These are phyloP conservation scores for Rhazya stricta DNA, from an alignment of 257 asterid genomes.

Conservation along the genomic window DNA sequence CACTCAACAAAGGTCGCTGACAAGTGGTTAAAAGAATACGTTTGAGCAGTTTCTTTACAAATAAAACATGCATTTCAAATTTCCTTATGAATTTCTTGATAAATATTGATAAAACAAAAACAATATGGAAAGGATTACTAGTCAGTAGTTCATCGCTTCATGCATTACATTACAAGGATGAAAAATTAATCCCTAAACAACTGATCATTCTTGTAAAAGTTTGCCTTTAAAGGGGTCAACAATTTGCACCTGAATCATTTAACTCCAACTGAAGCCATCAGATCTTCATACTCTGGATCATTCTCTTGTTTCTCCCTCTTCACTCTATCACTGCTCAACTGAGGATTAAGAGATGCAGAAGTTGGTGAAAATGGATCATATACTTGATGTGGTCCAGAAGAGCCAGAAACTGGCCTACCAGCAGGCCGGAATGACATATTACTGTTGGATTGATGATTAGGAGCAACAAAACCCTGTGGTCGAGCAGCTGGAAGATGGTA, in stretches of 20 bases:
- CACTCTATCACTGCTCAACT: conserved; percentile 33
- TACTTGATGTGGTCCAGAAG: conserved; percentile 50
- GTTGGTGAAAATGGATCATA: conserved; percentile 87
- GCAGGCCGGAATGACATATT: conserved; percentile 27
- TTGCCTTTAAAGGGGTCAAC: neutral
- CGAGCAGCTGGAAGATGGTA: conserved; percentile 30
- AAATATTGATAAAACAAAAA: neutral
- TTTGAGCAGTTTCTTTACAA: neutral
- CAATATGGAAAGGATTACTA: neutral
- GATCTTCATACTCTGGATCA: conserved; percentile 77
- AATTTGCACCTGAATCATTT: conserved; percentile 30
- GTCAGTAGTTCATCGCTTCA: neutral
- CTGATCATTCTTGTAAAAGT: neutral
- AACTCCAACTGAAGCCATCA: conserved; percentile 85
- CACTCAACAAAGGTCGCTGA: no score
- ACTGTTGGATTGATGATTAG: conserved; percentile 42
- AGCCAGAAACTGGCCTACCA: conserved; percentile 35
- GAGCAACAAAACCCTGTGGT: conserved; percentile 42
- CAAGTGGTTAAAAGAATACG: no score
- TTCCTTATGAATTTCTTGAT: no score
- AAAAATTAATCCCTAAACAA: neutral
- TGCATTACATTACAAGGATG: neutral
- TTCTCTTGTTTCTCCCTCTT: conserved; percentile 44
- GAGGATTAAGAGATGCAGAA: conserved; percentile 42
- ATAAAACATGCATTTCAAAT: no score